These are phyloP conservation scores for Tephrocybe sp. DNA, from an alignment of 768 basidiomycete species.

Conservation along the genomic window DNA sequence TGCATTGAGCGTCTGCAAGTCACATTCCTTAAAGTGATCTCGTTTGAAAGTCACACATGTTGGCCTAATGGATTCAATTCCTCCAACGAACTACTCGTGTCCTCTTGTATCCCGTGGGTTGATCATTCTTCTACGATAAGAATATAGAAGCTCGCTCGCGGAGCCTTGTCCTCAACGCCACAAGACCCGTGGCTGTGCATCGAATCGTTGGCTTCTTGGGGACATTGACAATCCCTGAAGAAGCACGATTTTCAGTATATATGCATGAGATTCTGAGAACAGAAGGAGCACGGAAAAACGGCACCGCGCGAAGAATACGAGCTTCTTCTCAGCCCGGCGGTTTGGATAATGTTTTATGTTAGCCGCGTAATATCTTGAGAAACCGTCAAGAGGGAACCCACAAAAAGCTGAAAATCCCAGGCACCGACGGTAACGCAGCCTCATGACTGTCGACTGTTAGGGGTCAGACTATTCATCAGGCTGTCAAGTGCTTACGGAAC, in stretches of 20 bases:
- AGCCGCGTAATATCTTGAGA: not conserved
- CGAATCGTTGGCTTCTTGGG: conserved; percentile 7
- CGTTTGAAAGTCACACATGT: not conserved
- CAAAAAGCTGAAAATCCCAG: conserved; percentile 1
- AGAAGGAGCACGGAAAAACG: conserved; percentile 4
- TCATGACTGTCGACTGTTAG: conserved; percentile 5
- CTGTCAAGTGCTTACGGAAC: not conserved
- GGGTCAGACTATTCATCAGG: conserved; percentile 2
- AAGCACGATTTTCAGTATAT: conserved; percentile 6
- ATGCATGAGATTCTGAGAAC: too few species aligned
- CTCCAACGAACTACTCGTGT: too few species aligned
- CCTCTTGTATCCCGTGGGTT: not conserved
- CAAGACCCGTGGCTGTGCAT: conserved; percentile 25
- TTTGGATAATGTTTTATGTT: conserved; percentile 3
- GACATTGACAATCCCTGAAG: not conserved
- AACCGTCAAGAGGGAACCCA: not conserved
- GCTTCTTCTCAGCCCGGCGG: not conserved
- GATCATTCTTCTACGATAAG: conserved; percentile 1
- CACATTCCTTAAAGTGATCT: conserved; percentile 1
- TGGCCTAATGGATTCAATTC: too few species aligned
- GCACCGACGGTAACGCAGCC: not conserved
- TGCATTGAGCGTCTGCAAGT: too few species aligned
- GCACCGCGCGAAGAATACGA: conserved; percentile 2
- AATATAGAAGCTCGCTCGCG: conserved; percentile 1
- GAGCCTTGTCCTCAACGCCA: conserved; percentile 18